phyloP scores from a whole-genome alignment of 2,329 filamentous ascomycete species.

The Alternaria sp. region DNA sequence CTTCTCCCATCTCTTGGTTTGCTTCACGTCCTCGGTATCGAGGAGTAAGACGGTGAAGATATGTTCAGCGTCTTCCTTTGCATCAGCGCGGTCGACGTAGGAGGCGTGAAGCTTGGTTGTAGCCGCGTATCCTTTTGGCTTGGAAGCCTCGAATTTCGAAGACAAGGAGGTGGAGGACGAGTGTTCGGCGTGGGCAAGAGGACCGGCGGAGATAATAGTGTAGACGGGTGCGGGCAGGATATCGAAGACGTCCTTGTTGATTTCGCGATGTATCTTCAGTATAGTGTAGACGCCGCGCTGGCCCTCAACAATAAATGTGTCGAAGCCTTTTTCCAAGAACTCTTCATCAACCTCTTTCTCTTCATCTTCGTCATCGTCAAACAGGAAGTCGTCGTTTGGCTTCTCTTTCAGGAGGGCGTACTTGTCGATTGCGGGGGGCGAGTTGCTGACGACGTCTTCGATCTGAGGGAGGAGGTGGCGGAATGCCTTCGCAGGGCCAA shows the following conservation, averaged over 20 bases:
- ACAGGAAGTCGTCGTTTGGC: neutral
- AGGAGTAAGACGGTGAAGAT: slow-evolving; percentile 19
- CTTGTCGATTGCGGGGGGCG: slow-evolving; percentile 30
- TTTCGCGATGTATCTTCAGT: slow-evolving; percentile 15
- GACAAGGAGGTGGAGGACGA: neutral
- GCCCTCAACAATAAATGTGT: slow-evolving; percentile 19
- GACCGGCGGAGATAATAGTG: slow-evolving; percentile 20
- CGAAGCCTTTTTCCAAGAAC: slow-evolving; percentile 16
- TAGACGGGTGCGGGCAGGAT: slow-evolving; percentile 24
- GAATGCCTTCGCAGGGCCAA: slow-evolving; percentile 27
- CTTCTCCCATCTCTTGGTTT: slow-evolving; percentile 17
- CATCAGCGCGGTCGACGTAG: slow-evolving; percentile 7
- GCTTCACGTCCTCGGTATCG: slow-evolving; percentile 3
- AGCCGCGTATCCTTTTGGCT: slow-evolving; percentile 5
- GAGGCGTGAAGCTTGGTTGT: slow-evolving; percentile 9
- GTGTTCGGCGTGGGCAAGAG: slow-evolving; percentile 6
- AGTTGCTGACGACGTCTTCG: slow-evolving; percentile 14
- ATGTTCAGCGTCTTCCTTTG: slow-evolving; percentile 12
- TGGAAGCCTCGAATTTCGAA: neutral
- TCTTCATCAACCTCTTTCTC: neutral
- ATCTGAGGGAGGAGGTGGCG: slow-evolving; percentile 23
- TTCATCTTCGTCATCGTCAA: neutral
- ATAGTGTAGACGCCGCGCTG: slow-evolving; percentile 22
- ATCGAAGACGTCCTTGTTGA: slow-evolving; percentile 11
- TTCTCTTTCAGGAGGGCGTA: slow-evolving; percentile 6